These are phyloP conservation scores for Taiozyma sp. DNA, from an alignment of 1,139 yeast species.

Conservation along the genomic window DNA sequence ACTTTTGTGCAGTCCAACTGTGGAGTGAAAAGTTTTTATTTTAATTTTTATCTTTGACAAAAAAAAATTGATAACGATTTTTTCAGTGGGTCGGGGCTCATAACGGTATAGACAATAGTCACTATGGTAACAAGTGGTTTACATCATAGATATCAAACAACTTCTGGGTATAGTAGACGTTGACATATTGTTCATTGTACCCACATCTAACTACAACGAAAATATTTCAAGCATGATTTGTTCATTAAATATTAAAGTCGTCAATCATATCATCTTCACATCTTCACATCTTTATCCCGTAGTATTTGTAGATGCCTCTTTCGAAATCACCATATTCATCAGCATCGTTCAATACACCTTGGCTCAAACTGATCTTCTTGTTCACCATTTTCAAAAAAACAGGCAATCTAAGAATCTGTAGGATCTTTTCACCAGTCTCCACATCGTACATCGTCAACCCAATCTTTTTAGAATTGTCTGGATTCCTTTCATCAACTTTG, in stretches of 20 bases:
- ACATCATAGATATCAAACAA: too few relatives aligned
- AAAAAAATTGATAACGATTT: background rate
- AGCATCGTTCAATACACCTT: slow-evolving; percentile 39
- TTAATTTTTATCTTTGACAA: too few relatives aligned
- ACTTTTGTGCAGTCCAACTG: background rate
- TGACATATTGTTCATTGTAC: too few relatives aligned
- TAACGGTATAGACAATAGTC: background rate
- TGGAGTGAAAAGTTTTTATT: background rate
- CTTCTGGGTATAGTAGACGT: too few relatives aligned
- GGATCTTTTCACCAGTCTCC: slow-evolving; percentile 60
- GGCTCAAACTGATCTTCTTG: slow-evolving; percentile 53
- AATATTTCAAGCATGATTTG: background rate
- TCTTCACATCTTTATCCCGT: slow-evolving; percentile 28
- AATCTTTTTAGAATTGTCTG: slow-evolving; percentile 26
- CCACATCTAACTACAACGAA: too few relatives aligned
- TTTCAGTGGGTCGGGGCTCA: background rate
- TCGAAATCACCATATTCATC: slow-evolving; percentile 67
- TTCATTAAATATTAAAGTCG: background rate
- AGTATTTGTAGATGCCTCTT: slow-evolving; percentile 69
- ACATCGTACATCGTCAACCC: slow-evolving; percentile 49
- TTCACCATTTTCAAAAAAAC: slow-evolving; percentile 57
- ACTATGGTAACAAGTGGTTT: too few relatives aligned
- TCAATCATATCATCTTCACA: background rate
- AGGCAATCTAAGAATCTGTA: slow-evolving; percentile 51
- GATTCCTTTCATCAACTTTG: slow-evolving; percentile 37